Evolutionary conservation across 805 yeast species (phyloP).

Genomic region (Metschnikowia kofuensis): DNA sequence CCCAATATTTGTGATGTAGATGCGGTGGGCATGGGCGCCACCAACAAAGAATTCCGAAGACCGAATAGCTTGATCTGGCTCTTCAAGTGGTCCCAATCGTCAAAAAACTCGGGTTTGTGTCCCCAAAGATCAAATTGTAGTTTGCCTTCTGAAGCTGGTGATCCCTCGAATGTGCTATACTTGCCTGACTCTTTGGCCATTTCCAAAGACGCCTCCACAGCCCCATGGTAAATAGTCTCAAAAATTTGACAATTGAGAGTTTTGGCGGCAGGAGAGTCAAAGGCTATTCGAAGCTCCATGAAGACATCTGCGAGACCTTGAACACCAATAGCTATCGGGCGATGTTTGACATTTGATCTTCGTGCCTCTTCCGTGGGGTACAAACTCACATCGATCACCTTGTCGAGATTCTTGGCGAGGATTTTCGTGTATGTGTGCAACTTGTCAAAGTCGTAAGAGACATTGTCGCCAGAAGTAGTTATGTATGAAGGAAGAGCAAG

Average conservation of each 20-base stretch:
- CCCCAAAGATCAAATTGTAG: conserved; percentile 90
- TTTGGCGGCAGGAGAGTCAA: conserved; percentile 79
- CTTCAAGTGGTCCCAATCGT: conserved; percentile 77
- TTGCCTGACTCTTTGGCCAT: conserved; percentile 67
- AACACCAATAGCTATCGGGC: conserved; percentile 98
- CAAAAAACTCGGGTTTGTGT: conserved; percentile 70
- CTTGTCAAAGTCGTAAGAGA: conserved; percentile 65
- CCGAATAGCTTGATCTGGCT: conserved; percentile 60
- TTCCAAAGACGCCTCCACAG: conserved; percentile 83
- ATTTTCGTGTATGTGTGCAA: conserved; percentile 78
- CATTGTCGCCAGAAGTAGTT: conserved; percentile 30
- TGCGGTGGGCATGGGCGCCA: conserved; percentile 98
- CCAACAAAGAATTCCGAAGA: conserved; percentile 78
- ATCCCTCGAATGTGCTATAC: conserved; percentile 73
- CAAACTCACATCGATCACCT: conserved; percentile 76
- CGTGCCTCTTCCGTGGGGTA: conserved; percentile 83
- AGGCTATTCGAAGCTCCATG: conserved; percentile 75
- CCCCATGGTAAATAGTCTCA: conserved; percentile 94
- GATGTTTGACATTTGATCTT: conserved; percentile 71
- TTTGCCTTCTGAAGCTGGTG: conserved; percentile 85
- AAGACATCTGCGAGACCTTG: conserved; percentile 94
- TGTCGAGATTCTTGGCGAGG: conserved; percentile 73
- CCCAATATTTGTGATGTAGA: conserved; percentile 96
- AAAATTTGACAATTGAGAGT: conserved; percentile 78
- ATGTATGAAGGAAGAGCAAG: conserved; percentile 83